Evolutionary conservation across 345 rosid species (phyloP), one percentile per base, ranked within the genome.

Genomic region (Psidium guajava): DNA sequence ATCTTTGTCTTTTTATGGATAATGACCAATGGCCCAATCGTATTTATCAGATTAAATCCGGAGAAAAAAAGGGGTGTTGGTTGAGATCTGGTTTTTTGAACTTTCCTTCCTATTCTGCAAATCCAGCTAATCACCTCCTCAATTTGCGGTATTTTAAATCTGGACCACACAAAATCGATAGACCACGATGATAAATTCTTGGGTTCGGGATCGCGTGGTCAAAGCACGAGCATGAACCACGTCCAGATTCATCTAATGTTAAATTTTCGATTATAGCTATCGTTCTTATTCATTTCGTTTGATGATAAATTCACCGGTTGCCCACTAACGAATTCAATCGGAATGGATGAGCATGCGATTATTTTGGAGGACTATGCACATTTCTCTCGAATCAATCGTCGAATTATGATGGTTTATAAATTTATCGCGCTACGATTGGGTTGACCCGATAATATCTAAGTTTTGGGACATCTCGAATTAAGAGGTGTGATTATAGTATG

Each of bases 231-330:
- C 50, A 11, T 47, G 50, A 10, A 47, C 50, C 11, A 11, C 50
- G 11, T 8, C 50, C 50, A 10, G 2, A 47, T 8, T 8, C 50
- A 47, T 47, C 50, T 47, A 9, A 47, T 27, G 16, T 6, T 8
- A 47, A 27, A 14, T 28, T 21, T 18, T 1, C 8, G 40, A 1
- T 6, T 0, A 6, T 3, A 16, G 14, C 0, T 12, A 61, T 3
- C n/a, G 64, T 47, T 47, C 8, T 47, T 47, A 9, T 9, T 8
- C 50, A 6, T 47, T 47, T 8, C 50, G 50, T 8, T 47, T 10
- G 10, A 47, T 11, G 50, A 0, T 1, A 47, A 47, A 11, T 47
- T 9, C 50, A 2, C 50, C 50, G 50, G 2, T 47, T 8, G 50
- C 50, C 18, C 36, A 12, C 13, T 27, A 2, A 14, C 27, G 6